These are phyloP conservation scores for Podaxis carcinomalis DNA, from an alignment of 768 basidiomycete species.

Conservation along the genomic window DNA sequence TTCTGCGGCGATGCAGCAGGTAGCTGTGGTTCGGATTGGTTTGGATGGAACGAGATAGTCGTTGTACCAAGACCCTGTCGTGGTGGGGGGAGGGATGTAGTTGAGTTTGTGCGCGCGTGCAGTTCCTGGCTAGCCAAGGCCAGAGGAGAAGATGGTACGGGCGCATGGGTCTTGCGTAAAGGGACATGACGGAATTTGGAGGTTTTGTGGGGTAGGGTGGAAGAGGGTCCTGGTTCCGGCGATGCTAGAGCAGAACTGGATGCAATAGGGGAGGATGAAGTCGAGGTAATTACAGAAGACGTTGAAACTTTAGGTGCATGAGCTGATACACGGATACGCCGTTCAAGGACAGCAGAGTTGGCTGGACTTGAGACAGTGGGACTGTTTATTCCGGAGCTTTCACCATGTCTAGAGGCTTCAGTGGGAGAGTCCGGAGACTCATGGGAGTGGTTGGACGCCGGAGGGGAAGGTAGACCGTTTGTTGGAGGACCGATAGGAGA, in stretches of 20 bases:
- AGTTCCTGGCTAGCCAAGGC: constrained; percentile 19
- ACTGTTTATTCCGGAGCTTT: not conserved
- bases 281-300: not conserved
- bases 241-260: constrained; percentile 1
- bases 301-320: not conserved
- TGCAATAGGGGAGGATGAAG: constrained; percentile 2
- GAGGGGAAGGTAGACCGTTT: constrained; percentile 13
- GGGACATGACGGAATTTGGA: constrained; percentile 36
- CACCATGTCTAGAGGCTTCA: not conserved
- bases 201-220: constrained; percentile 36
- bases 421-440: constrained; percentile 6
- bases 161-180: constrained; percentile 28
- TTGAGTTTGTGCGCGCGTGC: constrained; percentile 22
- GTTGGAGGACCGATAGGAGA: constrained; percentile 6
- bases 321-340: not conserved
- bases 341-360: not conserved
- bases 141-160: constrained; percentile 29
- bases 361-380: not conserved
- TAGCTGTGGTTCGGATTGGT: constrained; percentile 7
- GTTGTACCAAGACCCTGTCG: not conserved
- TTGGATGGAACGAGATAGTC: not conserved
- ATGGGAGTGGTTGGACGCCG: constrained; percentile 7
- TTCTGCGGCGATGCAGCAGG: not conserved
- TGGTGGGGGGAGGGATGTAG: constrained; percentile 19
- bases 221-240: not conserved